Conservation (phyloP, 1,284 basidiomycete genomes). For the Cryptococcus sp. region DNA sequence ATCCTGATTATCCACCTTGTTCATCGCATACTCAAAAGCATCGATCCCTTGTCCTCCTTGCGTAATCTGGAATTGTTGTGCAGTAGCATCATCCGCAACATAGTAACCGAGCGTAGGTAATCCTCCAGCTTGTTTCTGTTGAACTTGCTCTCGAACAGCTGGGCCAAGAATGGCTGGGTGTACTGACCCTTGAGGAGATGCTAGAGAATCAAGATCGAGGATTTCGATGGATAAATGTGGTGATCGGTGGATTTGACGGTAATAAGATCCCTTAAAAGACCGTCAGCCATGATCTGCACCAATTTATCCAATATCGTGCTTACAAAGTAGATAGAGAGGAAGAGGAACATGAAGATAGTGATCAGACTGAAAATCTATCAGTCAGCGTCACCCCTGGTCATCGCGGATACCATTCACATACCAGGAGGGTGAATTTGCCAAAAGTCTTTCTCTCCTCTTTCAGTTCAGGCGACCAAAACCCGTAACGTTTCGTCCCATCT, state of each 20-base stretch:
- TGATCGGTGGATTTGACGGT: conserved; percentile 19
- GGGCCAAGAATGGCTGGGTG: conserved; percentile 41
- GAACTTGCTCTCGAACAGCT: conserved; percentile 19
- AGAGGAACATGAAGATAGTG: conserved; percentile 25
- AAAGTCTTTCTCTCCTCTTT: conserved; percentile 26
- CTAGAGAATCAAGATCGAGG: conserved; percentile 36
- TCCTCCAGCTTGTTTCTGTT: not conserved
- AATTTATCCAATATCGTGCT: not conserved
- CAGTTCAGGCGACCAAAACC: conserved; percentile 23
- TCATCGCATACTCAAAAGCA: conserved; percentile 25
- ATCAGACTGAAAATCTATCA: conserved; percentile 23
- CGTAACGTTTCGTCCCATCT: conserved; percentile 22
- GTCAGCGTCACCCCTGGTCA: too few relatives aligned
- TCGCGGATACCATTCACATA: conserved; percentile 7
- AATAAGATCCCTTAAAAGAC: conserved; percentile 33
- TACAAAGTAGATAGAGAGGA: conserved; percentile 38
- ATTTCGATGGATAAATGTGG: conserved; percentile 27
- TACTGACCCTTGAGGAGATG: conserved; percentile 18
- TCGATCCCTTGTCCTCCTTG: conserved; percentile 17
- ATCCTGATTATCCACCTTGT: conserved; percentile 32
- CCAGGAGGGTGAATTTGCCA: conserved; percentile 25
- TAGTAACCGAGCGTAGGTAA: conserved; percentile 24
- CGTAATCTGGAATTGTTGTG: conserved; percentile 13
- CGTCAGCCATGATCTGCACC: too few relatives aligned
- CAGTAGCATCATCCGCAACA: conserved; percentile 6